Base-by-base conservation (phyloP, 805 yeast genomes). In the Nakazawaea sp. region DNA sequence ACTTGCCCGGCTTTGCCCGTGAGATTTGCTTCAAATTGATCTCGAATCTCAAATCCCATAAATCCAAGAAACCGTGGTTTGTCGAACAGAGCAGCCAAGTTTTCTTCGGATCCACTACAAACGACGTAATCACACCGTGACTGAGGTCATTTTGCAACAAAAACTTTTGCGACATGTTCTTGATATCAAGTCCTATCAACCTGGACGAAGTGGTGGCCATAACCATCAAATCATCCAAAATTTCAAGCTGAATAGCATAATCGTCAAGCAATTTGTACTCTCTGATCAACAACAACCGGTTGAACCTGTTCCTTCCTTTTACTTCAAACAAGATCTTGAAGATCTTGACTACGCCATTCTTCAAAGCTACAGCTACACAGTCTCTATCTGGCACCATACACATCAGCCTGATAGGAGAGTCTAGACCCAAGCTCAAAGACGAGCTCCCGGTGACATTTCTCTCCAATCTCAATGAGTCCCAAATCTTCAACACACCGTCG, bases 21-120 rank as follows among this genome's bases (percentile, higher is more conserved):
- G 70, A 69, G 77, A 87, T 82, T 1, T 80, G 63, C 43, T 72
- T 78, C 25, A 86, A 60, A 29, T 71, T 60, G 0, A 81, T 41
- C 25, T 66, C 66, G 53, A 87, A 85, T 37, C 94, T 62, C 25
- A 84, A 45, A 54, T 88, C 96, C 95, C 96, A 88, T 12, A 90
- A 57, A 44, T 77, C 78, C 21, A 92, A 52, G 1, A 80, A 61
- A 1, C 97, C 97, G 27, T 70, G 71, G 0, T 72, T 61, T 0
- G 96, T 85, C 0, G 96, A 97, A 2, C 81, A 52, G 7, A 85
- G 53, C 1, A 85, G 52, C 86, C 96, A 86, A 4, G 70, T 60
- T 18, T 63, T 58, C 12, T 65, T 59, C 0, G 59, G 55, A 37
- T 80, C 82, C 17, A 82, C 56, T 1, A 74, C 66, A 48, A 87